Evolutionary conservation across 495 filamentous ascomycete genomes (phyloP), one percentile per base, ranked within the genome.

Genomic region (Jackrogersella minutella): DNA sequence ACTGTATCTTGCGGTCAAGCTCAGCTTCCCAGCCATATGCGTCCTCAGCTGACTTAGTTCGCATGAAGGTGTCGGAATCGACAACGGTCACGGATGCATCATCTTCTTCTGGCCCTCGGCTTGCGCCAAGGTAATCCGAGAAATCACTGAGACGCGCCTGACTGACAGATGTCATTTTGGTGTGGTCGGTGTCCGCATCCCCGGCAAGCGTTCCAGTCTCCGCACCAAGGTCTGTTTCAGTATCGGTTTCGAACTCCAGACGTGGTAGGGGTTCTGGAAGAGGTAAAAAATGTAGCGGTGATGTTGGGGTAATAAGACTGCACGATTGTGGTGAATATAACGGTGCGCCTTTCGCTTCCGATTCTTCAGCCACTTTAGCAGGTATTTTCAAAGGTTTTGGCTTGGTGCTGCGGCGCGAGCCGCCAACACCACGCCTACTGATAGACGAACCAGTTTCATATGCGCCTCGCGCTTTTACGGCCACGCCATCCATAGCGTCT

Each of bases 1-100:
- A 71, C 16, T 60, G 69, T 43, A 68, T 43, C 63, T 76, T 70
- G 44, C 70, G 70, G n/a, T 70, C 68, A 5, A 80, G 70, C 69
- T 79, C 79, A 10, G 76, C 79, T 47, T 83, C 80, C 81, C 81
- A 83, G n/a, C 81, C 81, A 33, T 83, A 83, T 5, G 71, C 62
- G 58, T 83, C 80, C 16, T 78, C 73, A 7, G 71, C 73, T 1
- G 72, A 69, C 46, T 47, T 63, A 26, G 66, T 28, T 53, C 61
- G 66, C n/a, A 60, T 65, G 21, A 62, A 67, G 14, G 54, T 11
- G 1, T 71, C 68, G 2, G 65, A 41, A 16, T 73, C 73, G 44
- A 73, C 64, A 21, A 76, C 46, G n/a, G 70, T 73, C 11, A 73
- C 50, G 52, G 62, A 69, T 14, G 21, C 47, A 17, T 46, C 39